Evolutionary conservation across 139 green algal genomes (phyloP).

Genomic region (Auxenochlorella pyrenoidosa): DNA sequence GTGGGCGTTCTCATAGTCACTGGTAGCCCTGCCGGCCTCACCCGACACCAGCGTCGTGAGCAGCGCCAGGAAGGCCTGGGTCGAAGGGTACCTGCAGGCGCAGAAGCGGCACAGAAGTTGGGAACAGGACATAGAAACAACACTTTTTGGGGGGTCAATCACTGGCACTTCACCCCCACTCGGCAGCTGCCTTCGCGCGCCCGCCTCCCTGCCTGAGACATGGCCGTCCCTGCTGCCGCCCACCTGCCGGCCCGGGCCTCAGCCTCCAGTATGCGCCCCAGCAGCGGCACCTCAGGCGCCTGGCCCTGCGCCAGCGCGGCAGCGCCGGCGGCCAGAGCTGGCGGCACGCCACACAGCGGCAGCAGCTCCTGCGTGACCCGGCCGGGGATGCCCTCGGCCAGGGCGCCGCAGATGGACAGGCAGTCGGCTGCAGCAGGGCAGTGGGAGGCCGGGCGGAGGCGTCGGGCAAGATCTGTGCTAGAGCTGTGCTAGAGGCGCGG

Average conservation of each 20-base stretch:
- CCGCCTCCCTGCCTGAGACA: too few species aligned
- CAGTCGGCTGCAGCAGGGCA: constrained; percentile 36
- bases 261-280: constrained; percentile 22
- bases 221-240: too few species aligned
- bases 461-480: too few species aligned
- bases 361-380: constrained; percentile 52
- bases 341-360: constrained; percentile 19
- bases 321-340: background rate
- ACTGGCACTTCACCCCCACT: too few species aligned
- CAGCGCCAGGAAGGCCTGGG: constrained; percentile 50
- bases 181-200: too few species aligned
- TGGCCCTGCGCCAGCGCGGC: background rate
- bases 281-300: constrained; percentile 8
- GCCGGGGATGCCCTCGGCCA: constrained; percentile 30
- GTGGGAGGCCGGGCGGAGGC: background rate
- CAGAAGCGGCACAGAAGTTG: too few species aligned
- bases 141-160: too few species aligned
- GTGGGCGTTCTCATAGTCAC: too few species aligned
- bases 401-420: constrained; percentile 33
- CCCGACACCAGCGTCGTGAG: constrained; percentile 46
- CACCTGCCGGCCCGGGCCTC: constrained; percentile 44
- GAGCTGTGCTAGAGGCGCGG: too few species aligned
- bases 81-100: constrained; percentile 53
- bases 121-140: too few species aligned
- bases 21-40: background rate